Percentiles rank a stretch among this genome's conserved stretches.
phyloP scores from a whole-genome alignment of 495 filamentous ascomycete species.

The Penicillium longicatenatum region DNA sequence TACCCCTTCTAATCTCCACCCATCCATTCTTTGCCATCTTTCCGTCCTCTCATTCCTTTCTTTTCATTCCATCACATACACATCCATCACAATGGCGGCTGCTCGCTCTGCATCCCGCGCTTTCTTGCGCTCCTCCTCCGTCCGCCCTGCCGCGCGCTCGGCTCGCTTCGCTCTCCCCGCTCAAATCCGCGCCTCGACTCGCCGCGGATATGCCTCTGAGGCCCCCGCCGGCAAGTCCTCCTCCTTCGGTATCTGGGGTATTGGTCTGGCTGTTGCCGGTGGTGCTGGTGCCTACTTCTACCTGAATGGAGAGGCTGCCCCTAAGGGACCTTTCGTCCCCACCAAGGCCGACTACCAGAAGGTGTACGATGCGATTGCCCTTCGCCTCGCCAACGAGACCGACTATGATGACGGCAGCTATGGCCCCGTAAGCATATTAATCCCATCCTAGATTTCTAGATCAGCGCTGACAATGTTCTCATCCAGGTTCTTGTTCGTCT shows the following conservation, averaged over 20 bases:
- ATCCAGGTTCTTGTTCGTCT: slow-evolving; percentile 69
- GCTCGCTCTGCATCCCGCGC: slow-evolving; percentile 53
- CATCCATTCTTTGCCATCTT: slow-evolving; percentile 13
- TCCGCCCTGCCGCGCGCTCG: slow-evolving; percentile 53
- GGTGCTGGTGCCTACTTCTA: slow-evolving; percentile 74
- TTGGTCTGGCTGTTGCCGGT: slow-evolving; percentile 58
- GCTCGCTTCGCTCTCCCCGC: slow-evolving; percentile 61
- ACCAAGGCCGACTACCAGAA: slow-evolving; percentile 90
- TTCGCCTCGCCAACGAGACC: slow-evolving; percentile 78
- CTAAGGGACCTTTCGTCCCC: slow-evolving; percentile 61
- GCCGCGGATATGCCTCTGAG: slow-evolving; percentile 77
- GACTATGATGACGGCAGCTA: slow-evolving; percentile 98
- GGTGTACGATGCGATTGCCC: slow-evolving; percentile 88
- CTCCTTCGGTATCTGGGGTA: slow-evolving; percentile 48
- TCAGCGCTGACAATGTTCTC: not conserved
- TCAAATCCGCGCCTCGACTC: slow-evolving; percentile 64
- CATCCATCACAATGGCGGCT: slow-evolving; percentile 53
- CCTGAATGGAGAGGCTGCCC: slow-evolving; percentile 53
- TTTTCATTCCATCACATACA: slow-evolving; percentile 15
- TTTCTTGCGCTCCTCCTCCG: slow-evolving; percentile 51
- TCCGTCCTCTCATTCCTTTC: slow-evolving; percentile 9
- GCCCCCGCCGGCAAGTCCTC: slow-evolving; percentile 55
- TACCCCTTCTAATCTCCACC: slow-evolving; percentile 8
- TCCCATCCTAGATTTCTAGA: too few relatives aligned
- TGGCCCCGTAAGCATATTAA: slow-evolving; percentile 65